These are phyloP conservation scores for Backusella parvicylindrica DNA, from an alignment of 192 early-diverging fungal species.

Conservation along the genomic window DNA sequence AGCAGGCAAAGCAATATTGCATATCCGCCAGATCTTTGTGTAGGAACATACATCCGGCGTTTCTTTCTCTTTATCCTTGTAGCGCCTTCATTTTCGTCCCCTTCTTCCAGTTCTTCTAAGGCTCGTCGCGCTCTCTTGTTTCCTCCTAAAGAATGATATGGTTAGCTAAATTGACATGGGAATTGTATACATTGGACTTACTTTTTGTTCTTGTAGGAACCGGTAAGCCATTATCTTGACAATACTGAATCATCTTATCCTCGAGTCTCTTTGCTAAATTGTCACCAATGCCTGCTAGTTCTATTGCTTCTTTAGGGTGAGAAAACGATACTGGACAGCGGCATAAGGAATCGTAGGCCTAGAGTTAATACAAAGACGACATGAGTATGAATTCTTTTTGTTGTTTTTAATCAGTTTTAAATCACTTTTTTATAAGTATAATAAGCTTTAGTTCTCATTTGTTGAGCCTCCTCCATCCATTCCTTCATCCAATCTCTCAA, in stretches of 20 bases:
- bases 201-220: conserved; percentile 25
- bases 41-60: conserved; percentile 64
- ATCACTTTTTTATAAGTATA: conserved; percentile 55
- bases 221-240: conserved; percentile 47
- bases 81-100: neutral
- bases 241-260: conserved; percentile 49
- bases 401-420: neutral
- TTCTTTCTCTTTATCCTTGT: neutral
- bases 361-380: neutral
- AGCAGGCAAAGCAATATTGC: conserved; percentile 72
- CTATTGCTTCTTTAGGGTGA: conserved; percentile 55
- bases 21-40: conserved; percentile 75
- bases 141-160: neutral
- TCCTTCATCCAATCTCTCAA: conserved; percentile 65
- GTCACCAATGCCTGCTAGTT: conserved; percentile 65
- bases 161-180: neutral
- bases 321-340: conserved; percentile 55
- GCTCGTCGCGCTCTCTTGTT: neutral
- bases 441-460: conserved; percentile 46
- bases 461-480: conserved; percentile 57
- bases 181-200: neutral
- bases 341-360: conserved; percentile 62
- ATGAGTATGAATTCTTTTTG: neutral
- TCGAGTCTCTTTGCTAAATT: conserved; percentile 48
- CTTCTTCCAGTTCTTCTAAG: neutral